Conservation (phyloP, 1,139 yeast species). For the Pichia kudriavzevii region DNA sequence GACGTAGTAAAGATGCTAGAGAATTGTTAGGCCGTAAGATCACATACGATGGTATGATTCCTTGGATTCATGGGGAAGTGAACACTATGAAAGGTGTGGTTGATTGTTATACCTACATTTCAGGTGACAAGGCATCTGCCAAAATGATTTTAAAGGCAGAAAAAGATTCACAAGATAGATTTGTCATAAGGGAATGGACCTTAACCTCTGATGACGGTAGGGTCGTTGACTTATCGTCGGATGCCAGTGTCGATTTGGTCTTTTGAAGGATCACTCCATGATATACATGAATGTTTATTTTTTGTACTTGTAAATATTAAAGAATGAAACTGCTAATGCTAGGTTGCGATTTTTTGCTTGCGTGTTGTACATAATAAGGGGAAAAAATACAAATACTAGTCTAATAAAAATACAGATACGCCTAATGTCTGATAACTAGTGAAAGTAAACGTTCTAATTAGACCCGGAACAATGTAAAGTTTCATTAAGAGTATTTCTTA, state of each 20-base stretch:
- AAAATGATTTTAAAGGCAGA: slow-evolving; percentile 57
- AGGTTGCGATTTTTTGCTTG: no score
- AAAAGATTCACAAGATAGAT: slow-evolving; percentile 50
- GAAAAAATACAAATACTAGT: no score
- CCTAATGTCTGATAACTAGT: no score
- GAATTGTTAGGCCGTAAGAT: slow-evolving; percentile 67
- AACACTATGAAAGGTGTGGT: slow-evolving; percentile 79
- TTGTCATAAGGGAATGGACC: slow-evolving; percentile 53
- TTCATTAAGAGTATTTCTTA: no score
- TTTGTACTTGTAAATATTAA: slow-evolving; percentile 6
- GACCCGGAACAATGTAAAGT: no score
- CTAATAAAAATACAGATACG: no score
- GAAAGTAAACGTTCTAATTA: no score
- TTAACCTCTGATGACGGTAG: slow-evolving; percentile 38
- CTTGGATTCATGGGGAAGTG: slow-evolving; percentile 84
- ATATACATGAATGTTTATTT: slow-evolving; percentile 22
- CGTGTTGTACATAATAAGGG: no score
- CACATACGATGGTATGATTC: slow-evolving; percentile 60
- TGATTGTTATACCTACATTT: slow-evolving; percentile 61
- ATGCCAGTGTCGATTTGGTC: slow-evolving; percentile 36
- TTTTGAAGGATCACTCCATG: slow-evolving; percentile 3
- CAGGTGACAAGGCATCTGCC: slow-evolving; percentile 47
- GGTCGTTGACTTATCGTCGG: slow-evolving; percentile 45
- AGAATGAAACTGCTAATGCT: no score
- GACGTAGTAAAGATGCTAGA: slow-evolving; percentile 68